These are phyloP conservation scores for Flaveria robusta DNA, from an alignment of 129 eudicot species.

Conservation along the genomic window DNA sequence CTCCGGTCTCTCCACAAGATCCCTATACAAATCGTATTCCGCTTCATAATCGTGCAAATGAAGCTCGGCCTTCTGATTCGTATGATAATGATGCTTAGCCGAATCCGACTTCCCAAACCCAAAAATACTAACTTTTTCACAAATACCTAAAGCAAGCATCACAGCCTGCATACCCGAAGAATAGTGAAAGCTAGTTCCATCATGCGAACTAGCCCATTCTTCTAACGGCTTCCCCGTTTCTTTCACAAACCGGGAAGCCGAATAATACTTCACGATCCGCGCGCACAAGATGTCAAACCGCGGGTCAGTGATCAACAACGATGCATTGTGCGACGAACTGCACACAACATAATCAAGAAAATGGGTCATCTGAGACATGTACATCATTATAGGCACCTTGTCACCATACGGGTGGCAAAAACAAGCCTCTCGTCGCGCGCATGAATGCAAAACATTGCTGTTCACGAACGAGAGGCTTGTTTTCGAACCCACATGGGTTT, in stretches of 20 bases:
- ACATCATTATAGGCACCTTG: constrained; percentile 66
- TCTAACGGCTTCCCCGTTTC: constrained; percentile 45
- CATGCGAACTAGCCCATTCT: constrained; percentile 72
- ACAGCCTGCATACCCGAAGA: constrained; percentile 99
- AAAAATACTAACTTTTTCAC: constrained; percentile 76
- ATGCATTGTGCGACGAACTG: constrained; percentile 59
- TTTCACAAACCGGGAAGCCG: constrained; percentile 61
- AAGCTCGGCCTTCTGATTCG: constrained; percentile 87
- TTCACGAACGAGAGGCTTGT: constrained; percentile 79
- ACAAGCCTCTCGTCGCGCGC: constrained; percentile 77
- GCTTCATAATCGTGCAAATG: constrained; percentile 82
- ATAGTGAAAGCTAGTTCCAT: constrained; percentile 72
- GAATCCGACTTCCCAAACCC: constrained; percentile 81
- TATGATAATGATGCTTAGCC: constrained; percentile 92
- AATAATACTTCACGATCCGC: constrained; percentile 81
- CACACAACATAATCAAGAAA: constrained; percentile 83
- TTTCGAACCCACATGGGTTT: constrained; percentile 71
- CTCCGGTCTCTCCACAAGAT: constrained; percentile 64
- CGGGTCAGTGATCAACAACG: constrained; percentile 74
- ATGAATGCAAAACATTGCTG: constrained; percentile 77
- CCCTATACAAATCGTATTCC: constrained; percentile 79
- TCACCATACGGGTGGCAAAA: constrained; percentile 87
- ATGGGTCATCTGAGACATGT: constrained; percentile 85
- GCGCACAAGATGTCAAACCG: constrained; percentile 75
- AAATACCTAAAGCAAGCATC: constrained; percentile 78